A percentile compares a stretch with the other conserved stretches of the same genome.
Conservation (phyloP, 2,329 filamentous ascomycete species). For the Aspergillus sojae region DNA sequence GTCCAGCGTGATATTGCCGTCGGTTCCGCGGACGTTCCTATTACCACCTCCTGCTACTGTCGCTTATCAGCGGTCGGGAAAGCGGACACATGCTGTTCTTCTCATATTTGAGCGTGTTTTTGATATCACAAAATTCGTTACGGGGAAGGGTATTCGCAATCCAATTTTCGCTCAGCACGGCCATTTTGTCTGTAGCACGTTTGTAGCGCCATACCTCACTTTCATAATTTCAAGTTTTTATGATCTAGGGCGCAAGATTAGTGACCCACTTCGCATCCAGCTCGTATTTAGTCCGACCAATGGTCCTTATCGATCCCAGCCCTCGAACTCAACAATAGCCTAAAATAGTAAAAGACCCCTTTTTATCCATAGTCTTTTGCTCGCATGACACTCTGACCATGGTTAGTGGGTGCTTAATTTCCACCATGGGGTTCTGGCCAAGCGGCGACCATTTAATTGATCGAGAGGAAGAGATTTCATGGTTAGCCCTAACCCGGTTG, state of each 20-base stretch:
- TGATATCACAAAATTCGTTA: background rate
- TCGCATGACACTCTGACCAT: background rate
- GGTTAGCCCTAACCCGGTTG: background rate
- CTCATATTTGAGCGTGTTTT: no score
- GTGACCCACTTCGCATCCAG: background rate
- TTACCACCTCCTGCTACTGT: slow-evolving; percentile 62
- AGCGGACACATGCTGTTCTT: background rate
- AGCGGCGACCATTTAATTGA: background rate
- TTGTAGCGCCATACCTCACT: background rate
- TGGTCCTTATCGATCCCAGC: no score
- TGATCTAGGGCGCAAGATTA: background rate
- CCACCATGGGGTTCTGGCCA: background rate
- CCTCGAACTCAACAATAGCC: background rate
- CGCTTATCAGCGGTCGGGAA: background rate
- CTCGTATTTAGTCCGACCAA: background rate
- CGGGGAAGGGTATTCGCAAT: background rate
- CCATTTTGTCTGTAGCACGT: background rate
- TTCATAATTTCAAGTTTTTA: background rate
- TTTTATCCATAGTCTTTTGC: background rate
- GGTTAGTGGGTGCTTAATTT: background rate
- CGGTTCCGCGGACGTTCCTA: slow-evolving; percentile 60
- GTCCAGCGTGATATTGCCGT: slow-evolving; percentile 55
- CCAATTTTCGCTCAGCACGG: background rate
- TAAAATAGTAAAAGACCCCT: background rate
- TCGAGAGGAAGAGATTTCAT: background rate